Evolutionary conservation across 2,329 filamentous ascomycete species (phyloP), one percentile per base, ranked within the genome.

Genomic region (Hymenoscyphus occultus): DNA sequence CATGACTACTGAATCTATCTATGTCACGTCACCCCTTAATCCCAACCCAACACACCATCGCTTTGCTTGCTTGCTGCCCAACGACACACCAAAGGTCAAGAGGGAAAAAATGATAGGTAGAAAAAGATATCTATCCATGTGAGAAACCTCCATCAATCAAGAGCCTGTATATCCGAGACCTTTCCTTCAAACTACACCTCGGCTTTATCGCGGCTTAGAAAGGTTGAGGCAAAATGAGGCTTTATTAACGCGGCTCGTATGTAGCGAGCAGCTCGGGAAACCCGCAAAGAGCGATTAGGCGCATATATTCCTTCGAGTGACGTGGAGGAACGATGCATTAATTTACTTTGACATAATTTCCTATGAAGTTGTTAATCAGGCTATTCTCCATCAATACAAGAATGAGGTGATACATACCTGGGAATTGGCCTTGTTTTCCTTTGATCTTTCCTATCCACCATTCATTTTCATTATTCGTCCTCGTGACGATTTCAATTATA

Each of bases 391-490:
- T 5, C 60, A 16, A 9, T 32, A 16, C n/a, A 14, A 13, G 13
- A 14, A 62, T 12, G 16, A 14, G 12, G 56, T 14, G 35, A 39
- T 54, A 67, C 86, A 76, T 83, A 97, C 95, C 95, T 79, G 95
- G 95, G 77, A 99, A 99, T 75, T 98, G 94, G 32, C 95, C 95
- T 74, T 91, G 82, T 78, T 89, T 90, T 59, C 90, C 92, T 65
- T 90, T 83, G 62, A 96, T 76, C 75, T 87, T 91, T 45, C 95
- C 95, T 9, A 84, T 89, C 95, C 95, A 99, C 95, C 95, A 99
- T 78, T 99, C 95, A 72, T 99, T 98, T 61, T 92, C 89, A 73
- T 97, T 97, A 68, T 85, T 83, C n/a, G 92, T 96, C 71, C 91
- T 85, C 66, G 83, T 84, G 2, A 95, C 77, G 71, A 99, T 93